Conservation (phyloP, 2,329 filamentous ascomycete species). For the Penicillium sp. region DNA sequence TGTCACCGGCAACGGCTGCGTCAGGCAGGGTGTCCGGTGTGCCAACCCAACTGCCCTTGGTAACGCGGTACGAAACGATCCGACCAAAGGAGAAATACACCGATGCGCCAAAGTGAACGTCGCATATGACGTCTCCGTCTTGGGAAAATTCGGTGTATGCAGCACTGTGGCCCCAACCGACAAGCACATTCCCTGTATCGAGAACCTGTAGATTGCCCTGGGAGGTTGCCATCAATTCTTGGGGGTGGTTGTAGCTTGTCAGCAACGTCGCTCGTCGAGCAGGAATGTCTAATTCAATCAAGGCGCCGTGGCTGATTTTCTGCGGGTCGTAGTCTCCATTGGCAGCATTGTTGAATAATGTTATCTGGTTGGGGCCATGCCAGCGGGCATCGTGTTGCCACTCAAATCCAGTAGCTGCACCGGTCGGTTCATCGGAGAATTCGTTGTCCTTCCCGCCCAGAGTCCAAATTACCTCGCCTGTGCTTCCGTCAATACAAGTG, state of each 20-base stretch:
- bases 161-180: conserved; percentile 59
- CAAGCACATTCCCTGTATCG: conserved; percentile 52
- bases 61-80: conserved; percentile 63
- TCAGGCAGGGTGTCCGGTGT: conserved; percentile 50
- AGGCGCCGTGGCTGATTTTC: conserved; percentile 27
- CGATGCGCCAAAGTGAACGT: conserved; percentile 51
- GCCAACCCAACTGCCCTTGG: conserved; percentile 61
- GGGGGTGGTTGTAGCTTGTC: conserved; percentile 27
- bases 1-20: conserved; percentile 23
- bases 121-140: conserved; percentile 34
- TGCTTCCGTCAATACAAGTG: conserved; percentile 47
- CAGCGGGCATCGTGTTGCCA: conserved; percentile 43
- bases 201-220: conserved; percentile 33
- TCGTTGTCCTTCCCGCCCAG: conserved; percentile 39
- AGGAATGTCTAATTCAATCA: conserved; percentile 25
- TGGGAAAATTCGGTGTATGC: conserved; percentile 56
- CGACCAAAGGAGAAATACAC: conserved; percentile 53
- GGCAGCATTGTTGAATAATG: conserved; percentile 37
- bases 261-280: conserved; percentile 18
- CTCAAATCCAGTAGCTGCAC: conserved; percentile 31
- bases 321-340: conserved; percentile 23
- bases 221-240: conserved; percentile 27
- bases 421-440: conserved; percentile 35
- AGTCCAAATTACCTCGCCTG: conserved; percentile 36
- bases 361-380: conserved; percentile 31